These are phyloP conservation scores for Acacia melanoxylon DNA, from an alignment of 306 rosid genomes.

Conservation along the genomic window DNA sequence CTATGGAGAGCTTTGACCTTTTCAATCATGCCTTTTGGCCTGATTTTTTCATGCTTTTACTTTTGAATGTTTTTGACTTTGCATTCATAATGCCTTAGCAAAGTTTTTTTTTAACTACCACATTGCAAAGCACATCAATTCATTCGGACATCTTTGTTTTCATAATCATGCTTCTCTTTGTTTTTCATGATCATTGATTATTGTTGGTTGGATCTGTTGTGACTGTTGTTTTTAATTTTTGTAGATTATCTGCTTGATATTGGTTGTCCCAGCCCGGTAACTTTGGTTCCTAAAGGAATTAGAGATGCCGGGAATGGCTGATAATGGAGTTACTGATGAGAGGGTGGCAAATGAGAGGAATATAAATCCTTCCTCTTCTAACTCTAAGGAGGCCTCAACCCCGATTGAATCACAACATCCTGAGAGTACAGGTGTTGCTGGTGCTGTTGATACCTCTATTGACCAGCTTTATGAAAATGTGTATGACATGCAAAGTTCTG, in stretches of 20 bases:
- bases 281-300: constrained; percentile 35
- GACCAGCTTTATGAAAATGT: constrained; percentile 97
- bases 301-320: constrained; percentile 72
- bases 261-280: constrained; percentile 33
- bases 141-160: background rate
- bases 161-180: background rate
- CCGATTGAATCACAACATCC: constrained; percentile 44
- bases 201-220: constrained; percentile 37
- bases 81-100: background rate
- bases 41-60: constrained; percentile 20
- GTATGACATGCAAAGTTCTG: constrained; percentile 98
- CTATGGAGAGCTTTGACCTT: constrained; percentile 18
- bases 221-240: constrained; percentile 33
- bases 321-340: constrained; percentile 52
- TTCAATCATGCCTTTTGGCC: constrained; percentile 10
- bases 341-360: constrained; percentile 46
- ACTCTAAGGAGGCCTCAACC: constrained; percentile 50
- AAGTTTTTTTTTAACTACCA: background rate
- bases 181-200: background rate
- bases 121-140: background rate
- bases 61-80: constrained; percentile 6
- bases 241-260: constrained; percentile 52
- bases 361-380: constrained; percentile 39
- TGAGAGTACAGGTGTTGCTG: constrained; percentile 40
- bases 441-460: constrained; percentile 70